phyloP scores from a whole-genome alignment of 1,284 basidiomycete species.

The Ustilago vetiveriae region DNA sequence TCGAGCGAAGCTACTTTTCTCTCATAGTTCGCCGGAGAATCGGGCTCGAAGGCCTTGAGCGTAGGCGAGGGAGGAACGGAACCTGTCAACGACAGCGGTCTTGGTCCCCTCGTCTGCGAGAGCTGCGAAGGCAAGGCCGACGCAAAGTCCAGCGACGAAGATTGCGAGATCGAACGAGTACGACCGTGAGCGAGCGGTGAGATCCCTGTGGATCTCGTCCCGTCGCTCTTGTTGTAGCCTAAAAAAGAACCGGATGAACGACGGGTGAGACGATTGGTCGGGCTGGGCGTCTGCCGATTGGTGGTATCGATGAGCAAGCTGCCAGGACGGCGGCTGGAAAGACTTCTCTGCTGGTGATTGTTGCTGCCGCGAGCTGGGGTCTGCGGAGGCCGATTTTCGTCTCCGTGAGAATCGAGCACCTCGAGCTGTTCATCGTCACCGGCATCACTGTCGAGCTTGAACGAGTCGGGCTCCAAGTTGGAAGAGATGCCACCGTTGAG shows the following conservation, averaged over 20 bases:
- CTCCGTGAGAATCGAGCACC: constrained; percentile 45
- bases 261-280: constrained; percentile 36
- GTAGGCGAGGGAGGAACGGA: constrained; percentile 54
- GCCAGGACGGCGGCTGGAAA: constrained; percentile 45
- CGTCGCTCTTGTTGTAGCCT: constrained; percentile 61
- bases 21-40: constrained; percentile 57
- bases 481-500: constrained; percentile 28
- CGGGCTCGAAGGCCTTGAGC: constrained; percentile 44
- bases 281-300: constrained; percentile 36
- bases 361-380: constrained; percentile 17
- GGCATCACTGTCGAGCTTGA: constrained; percentile 30
- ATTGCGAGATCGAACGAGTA: constrained; percentile 59
- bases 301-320: constrained; percentile 50
- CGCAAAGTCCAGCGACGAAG: constrained; percentile 53
- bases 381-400: constrained; percentile 23
- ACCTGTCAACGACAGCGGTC: constrained; percentile 53
- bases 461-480: constrained; percentile 19
- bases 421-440: constrained; percentile 54
- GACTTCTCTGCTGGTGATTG: constrained; percentile 16
- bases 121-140: constrained; percentile 37
- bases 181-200: constrained; percentile 43
- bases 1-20: constrained; percentile 57
- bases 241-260: constrained; percentile 61
- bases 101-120: constrained; percentile 36
- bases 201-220: constrained; percentile 24